Conservation (phyloP, 805 yeast genomes). For the Starmerella floris region DNA sequence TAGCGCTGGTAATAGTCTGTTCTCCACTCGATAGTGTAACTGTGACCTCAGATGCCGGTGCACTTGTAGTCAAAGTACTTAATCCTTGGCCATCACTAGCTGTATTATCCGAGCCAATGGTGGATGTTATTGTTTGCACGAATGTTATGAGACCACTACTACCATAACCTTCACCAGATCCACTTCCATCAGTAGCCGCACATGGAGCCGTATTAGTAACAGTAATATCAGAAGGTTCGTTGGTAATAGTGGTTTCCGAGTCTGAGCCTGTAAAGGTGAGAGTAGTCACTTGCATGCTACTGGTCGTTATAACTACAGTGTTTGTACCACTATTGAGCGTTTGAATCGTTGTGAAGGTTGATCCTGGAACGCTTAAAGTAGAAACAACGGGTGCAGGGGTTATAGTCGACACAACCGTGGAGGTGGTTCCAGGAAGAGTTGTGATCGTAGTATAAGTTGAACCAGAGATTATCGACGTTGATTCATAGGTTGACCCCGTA, state of each 20-base stretch:
- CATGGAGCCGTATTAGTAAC: conserved; percentile 8
- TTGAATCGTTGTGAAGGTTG: conserved; percentile 4
- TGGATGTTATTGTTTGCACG: conserved; percentile 1
- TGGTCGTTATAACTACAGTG: conserved; percentile 2
- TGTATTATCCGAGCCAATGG: neutral
- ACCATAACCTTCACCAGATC: neutral
- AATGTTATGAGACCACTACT: neutral
- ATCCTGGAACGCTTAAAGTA: conserved; percentile 2
- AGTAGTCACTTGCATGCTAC: neutral
- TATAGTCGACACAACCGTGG: conserved; percentile 8
- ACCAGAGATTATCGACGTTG: conserved; percentile 8
- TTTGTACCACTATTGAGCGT: conserved; percentile 12
- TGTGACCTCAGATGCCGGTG: conserved; percentile 1
- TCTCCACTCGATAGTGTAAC: conserved; percentile 2
- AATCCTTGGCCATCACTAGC: neutral
- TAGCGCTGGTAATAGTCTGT: conserved; percentile 13
- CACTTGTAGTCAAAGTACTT: conserved; percentile 5
- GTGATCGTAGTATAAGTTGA: conserved; percentile 5
- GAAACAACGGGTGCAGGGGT: conserved; percentile 3
- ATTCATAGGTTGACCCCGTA: conserved; percentile 1
- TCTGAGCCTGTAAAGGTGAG: conserved; percentile 4
- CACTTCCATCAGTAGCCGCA: neutral
- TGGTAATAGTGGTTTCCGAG: conserved; percentile 1
- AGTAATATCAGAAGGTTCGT: conserved; percentile 3
- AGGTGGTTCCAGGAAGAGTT: conserved; percentile 4